phyloP scores from a whole-genome alignment of 495 filamentous ascomycete species.

The Penicilliopsis zonata region DNA sequence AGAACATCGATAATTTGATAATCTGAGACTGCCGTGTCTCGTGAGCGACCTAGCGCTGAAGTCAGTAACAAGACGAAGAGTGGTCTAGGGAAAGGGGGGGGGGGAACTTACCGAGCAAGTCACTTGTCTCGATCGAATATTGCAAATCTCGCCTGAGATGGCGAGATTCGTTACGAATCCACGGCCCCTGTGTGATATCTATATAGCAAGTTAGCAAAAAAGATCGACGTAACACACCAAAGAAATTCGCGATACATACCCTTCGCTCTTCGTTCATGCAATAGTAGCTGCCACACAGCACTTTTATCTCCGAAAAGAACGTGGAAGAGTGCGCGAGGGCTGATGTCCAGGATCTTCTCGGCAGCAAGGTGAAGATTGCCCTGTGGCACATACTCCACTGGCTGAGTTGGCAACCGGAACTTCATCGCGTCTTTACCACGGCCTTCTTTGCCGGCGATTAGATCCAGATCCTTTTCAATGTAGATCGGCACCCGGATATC shows the following conservation, averaged over 20 bases:
- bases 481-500: slow-evolving; percentile 50
- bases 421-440: slow-evolving; percentile 49
- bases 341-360: slow-evolving; percentile 74
- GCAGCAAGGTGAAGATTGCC: slow-evolving; percentile 59
- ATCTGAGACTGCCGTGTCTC: slow-evolving; percentile 53
- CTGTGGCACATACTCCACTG: slow-evolving; percentile 72
- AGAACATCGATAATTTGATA: slow-evolving; percentile 83
- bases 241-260: slow-evolving; percentile 20
- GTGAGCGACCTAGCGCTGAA: slow-evolving; percentile 25
- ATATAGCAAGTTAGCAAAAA: slow-evolving; percentile 10
- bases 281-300: slow-evolving; percentile 83
- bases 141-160: slow-evolving; percentile 65
- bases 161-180: slow-evolving; percentile 56
- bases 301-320: slow-evolving; percentile 93
- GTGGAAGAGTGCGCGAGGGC: slow-evolving; percentile 88
- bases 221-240: not conserved
- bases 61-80: slow-evolving; percentile 3
- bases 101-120: slow-evolving; percentile 45
- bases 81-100: not conserved
- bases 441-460: slow-evolving; percentile 25
- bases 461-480: slow-evolving; percentile 48
- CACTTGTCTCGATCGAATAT: slow-evolving; percentile 59
- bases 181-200: slow-evolving; percentile 75
- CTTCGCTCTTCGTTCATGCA: slow-evolving; percentile 72
- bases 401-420: slow-evolving; percentile 72